Evolutionary conservation across 2,329 filamentous ascomycete species (phyloP), one percentile per base, ranked within the genome.

Genomic region (Fusarium haematococcum): DNA sequence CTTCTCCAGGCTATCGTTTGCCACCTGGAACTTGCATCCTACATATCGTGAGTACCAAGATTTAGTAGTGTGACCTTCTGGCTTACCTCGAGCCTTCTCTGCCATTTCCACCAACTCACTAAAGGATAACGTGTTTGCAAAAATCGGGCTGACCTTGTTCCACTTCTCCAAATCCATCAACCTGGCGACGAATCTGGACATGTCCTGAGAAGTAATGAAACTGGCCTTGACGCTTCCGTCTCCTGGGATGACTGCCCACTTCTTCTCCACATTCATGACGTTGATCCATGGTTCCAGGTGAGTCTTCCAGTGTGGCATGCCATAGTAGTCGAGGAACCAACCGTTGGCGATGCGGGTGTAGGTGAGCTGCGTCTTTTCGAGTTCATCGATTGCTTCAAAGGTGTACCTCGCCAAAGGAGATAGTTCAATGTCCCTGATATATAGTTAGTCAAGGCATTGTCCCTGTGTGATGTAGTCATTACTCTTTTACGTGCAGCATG

Each of bases 281-380:
- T 78, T 78, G 30, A 78, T 68, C 76, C 76, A 78, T 1, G 76
- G 76, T 4, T 75, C 67, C 5, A 77, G n/a, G 13, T 78, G 39
- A 0, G 69, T 72, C 35, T 74, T 65, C 65, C 75, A 71, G 20
- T 65, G 14, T 0, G 78, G 79, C 71, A 78, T 71, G 20, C 75
- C 79, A 2, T 78, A 80, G 62, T 79, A 80, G 32, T 80, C 79
- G 2, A 78, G 65, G 43, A 80, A 79, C 69, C 71, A 77, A 2
- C 76, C 78, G 13, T 72, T 77, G 2, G 41, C 57, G 2, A 79
- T 50, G 4, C 75, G 78, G 0, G 78, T 79, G 13, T 71, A 77
- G 0, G 5, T 30, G 0, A 77, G 58, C 2, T 18, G 25, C 0
- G 72, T 76, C 6, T 69, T 63, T 11, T 74, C 69, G 1, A 77